A percentile compares a stretch with the other conserved stretches of the same genome.
phyloP scores from a whole-genome alignment of 1,284 basidiomycete species.

The Phaffia rhodozyma region DNA sequence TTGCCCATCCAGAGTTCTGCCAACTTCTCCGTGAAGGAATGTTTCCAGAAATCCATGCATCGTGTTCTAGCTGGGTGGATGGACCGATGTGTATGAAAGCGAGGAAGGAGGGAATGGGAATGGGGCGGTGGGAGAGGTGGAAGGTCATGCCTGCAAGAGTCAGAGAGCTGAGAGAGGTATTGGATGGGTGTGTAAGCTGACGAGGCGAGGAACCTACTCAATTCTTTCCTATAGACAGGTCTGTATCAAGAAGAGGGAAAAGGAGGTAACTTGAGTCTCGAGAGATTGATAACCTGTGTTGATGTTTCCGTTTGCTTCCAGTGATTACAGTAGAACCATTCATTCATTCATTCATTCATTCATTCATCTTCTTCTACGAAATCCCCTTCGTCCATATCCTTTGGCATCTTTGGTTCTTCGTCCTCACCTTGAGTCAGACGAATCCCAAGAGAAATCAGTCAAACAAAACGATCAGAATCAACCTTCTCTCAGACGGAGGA shows the following conservation, averaged over 20 bases:
- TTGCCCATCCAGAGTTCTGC: conserved; percentile 42
- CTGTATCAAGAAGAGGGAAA: no score
- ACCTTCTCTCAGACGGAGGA: no score
- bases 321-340: no score
- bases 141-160: conserved; percentile 25
- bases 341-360: not conserved
- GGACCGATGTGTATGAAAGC: conserved; percentile 39
- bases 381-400: conserved; percentile 77
- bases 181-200: not conserved
- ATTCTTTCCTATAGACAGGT: no score
- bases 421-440: conserved; percentile 8
- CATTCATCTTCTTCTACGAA: conserved; percentile 43
- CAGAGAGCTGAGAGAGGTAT: conserved; percentile 41
- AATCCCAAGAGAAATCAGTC: conserved; percentile 6
- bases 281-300: no score
- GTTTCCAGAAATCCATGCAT: conserved; percentile 49
- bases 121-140: conserved; percentile 43
- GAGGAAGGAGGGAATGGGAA: conserved; percentile 50
- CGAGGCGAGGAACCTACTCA: no score
- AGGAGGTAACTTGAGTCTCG: no score
- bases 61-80: conserved; percentile 39
- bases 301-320: no score
- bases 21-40: conserved; percentile 44
- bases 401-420: conserved; percentile 41
- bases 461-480: conserved; percentile 1